A percentile compares a stretch with the other conserved stretches of the same genome.
These are phyloP conservation scores for Clarireedia hainanense DNA, from an alignment of 2,329 filamentous ascomycete species.

Conservation along the genomic window DNA sequence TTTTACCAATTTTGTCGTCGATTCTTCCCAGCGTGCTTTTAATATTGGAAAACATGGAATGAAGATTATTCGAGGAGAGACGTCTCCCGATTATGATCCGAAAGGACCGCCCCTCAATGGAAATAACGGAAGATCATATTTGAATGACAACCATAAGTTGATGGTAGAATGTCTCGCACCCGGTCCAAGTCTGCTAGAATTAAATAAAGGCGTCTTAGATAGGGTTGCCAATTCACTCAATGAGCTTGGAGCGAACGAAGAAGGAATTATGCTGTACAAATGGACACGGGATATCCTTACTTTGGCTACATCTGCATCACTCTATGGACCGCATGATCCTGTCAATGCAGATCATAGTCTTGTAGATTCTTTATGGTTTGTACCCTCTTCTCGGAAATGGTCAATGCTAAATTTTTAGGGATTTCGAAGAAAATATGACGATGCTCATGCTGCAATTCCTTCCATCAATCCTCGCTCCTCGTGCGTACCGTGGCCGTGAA, in stretches of 20 bases:
- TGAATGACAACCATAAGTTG: slow-evolving; percentile 30
- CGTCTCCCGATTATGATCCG: slow-evolving; percentile 22
- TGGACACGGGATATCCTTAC: slow-evolving; percentile 36
- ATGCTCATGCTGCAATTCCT: slow-evolving; percentile 29
- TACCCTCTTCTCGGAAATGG: not conserved
- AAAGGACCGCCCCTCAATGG: slow-evolving; percentile 19
- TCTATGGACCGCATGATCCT: slow-evolving; percentile 41
- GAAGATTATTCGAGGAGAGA: slow-evolving; percentile 26
- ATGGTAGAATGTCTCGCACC: slow-evolving; percentile 30
- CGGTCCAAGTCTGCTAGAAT: slow-evolving; percentile 30
- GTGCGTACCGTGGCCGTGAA: slow-evolving; percentile 30
- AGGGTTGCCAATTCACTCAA: slow-evolving; percentile 31
- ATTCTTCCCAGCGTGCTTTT: slow-evolving; percentile 34
- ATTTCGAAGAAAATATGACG: slow-evolving; percentile 26
- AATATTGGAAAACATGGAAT: slow-evolving; percentile 30
- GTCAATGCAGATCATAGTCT: slow-evolving; percentile 31
- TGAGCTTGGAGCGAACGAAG: slow-evolving; percentile 23
- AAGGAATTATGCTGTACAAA: slow-evolving; percentile 30
- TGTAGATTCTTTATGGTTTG: slow-evolving; percentile 33
- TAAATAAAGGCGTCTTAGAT: slow-evolving; percentile 33
- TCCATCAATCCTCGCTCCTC: slow-evolving; percentile 29
- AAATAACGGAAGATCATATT: slow-evolving; percentile 28
- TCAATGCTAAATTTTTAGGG: slow-evolving; percentile 17
- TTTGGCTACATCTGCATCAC: slow-evolving; percentile 32
- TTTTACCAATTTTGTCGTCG: slow-evolving; percentile 36